phyloP scores from a whole-genome alignment of 495 filamentous ascomycete species.

The Penicillium salamii region DNA sequence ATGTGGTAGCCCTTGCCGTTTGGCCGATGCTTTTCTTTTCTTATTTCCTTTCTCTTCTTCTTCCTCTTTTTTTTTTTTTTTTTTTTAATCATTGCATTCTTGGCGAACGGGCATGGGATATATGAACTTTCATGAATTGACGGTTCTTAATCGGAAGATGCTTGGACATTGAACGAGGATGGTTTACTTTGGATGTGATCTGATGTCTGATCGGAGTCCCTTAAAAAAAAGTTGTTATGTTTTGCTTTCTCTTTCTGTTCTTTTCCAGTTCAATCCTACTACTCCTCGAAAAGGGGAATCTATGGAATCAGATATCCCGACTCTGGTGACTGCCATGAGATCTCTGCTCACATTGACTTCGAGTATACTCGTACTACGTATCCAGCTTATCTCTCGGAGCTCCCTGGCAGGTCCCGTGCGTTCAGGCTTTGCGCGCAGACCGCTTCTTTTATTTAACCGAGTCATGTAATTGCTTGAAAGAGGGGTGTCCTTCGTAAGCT shows the following conservation, averaged over 20 bases:
- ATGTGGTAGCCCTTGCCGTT: constrained; percentile 22
- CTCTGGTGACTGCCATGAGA: constrained; percentile 6
- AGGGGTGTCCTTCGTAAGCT: too few species aligned
- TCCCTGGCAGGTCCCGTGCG: constrained; percentile 6
- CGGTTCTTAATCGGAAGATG: constrained; percentile 25
- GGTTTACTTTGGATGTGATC: neutral
- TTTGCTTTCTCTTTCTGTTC: neutral
- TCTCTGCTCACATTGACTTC: neutral
- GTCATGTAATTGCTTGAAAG: neutral
- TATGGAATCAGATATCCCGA: constrained; percentile 13
- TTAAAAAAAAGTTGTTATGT: constrained; percentile 6
- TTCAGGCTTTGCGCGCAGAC: neutral
- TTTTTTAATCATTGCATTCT: constrained; percentile 25
- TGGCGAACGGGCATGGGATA: constrained; percentile 41
- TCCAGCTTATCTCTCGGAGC: too few species aligned
- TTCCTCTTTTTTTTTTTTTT: constrained; percentile 8
- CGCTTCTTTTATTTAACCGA: constrained; percentile 1
- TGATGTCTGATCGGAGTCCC: neutral
- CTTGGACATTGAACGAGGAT: constrained; percentile 8
- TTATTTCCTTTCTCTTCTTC: constrained; percentile 21
- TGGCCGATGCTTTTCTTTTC: constrained; percentile 11
- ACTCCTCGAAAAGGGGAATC: constrained; percentile 2
- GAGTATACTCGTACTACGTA: too few species aligned
- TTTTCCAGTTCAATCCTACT: neutral
- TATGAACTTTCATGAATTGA: constrained; percentile 25